These are phyloP conservation scores for Chlamydomonas sphaeroides DNA, from an alignment of 139 green algal species.

Conservation along the genomic window DNA sequence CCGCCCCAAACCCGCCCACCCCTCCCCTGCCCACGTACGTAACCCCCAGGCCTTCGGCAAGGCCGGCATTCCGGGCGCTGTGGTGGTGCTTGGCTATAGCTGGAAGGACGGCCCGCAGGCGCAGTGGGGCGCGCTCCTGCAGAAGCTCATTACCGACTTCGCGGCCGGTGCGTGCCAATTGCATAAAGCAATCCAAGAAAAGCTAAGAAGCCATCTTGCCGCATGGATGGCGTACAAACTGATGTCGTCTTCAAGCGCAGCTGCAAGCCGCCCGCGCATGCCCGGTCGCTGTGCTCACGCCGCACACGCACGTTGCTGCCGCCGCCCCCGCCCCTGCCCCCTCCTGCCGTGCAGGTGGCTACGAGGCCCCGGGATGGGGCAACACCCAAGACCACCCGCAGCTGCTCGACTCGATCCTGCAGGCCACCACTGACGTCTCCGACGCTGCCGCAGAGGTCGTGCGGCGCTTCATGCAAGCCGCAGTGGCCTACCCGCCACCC, in stretches of 20 bases:
- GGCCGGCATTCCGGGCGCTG: neutral
- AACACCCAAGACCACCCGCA: neutral
- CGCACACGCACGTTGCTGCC: too few species aligned
- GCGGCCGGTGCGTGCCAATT: neutral
- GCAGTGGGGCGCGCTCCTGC: conserved; percentile 6
- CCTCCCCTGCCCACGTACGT: too few species aligned
- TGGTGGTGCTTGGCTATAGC: neutral
- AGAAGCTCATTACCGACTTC: conserved; percentile 14
- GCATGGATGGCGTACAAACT: too few species aligned
- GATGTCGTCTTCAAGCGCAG: too few species aligned
- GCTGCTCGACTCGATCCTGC: neutral
- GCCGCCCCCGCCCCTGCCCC: too few species aligned
- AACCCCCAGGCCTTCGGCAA: conserved; percentile 32
- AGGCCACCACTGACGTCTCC: neutral
- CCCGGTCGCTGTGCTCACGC: too few species aligned
- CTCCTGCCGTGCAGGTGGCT: too few species aligned
- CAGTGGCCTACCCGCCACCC: neutral
- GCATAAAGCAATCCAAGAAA: too few species aligned
- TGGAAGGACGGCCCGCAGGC: neutral
- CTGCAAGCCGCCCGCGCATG: too few species aligned
- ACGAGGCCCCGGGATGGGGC: neutral
- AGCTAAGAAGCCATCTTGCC: too few species aligned
- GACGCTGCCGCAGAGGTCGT: conserved; percentile 20
- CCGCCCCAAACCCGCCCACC: neutral
- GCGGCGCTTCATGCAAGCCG: conserved; percentile 9